phyloP scores from a whole-genome alignment of 495 filamentous ascomycete genomes.

The Podospora anserina region DNA sequence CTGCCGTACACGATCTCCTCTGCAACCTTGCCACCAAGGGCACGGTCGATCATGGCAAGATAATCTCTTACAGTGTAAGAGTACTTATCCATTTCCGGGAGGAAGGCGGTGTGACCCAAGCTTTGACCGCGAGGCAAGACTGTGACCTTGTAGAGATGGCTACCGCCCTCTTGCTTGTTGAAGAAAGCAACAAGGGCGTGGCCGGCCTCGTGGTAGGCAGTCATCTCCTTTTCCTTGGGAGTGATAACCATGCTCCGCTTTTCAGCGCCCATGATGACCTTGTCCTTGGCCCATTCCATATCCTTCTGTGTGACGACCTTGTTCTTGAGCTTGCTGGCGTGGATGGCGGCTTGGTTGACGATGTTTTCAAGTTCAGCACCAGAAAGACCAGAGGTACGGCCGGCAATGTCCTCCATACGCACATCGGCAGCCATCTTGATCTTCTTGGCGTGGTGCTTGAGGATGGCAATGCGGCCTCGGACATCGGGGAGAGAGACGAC shows the following conservation, averaged over 20 bases:
- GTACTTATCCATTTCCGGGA: slow-evolving; percentile 88
- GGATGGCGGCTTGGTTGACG: slow-evolving; percentile 92
- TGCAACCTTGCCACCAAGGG: slow-evolving; percentile 89
- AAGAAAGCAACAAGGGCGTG: slow-evolving; percentile 88
- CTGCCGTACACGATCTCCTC: slow-evolving; percentile 88
- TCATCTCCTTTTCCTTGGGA: slow-evolving; percentile 80
- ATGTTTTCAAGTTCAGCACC: slow-evolving; percentile 95
- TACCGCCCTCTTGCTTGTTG: slow-evolving; percentile 57
- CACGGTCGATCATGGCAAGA: slow-evolving; percentile 71
- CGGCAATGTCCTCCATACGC: slow-evolving; percentile 76
- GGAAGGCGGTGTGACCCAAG: slow-evolving; percentile 76
- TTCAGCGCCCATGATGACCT: slow-evolving; percentile 96
- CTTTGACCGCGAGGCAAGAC: slow-evolving; percentile 86
- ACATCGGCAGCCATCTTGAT: slow-evolving; percentile 75
- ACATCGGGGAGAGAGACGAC: slow-evolving; percentile 88
- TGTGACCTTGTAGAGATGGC: slow-evolving; percentile 90
- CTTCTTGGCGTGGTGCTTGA: slow-evolving; percentile 87
- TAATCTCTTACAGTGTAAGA: slow-evolving; percentile 71
- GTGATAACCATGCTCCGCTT: slow-evolving; percentile 81
- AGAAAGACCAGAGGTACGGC: slow-evolving; percentile 85
- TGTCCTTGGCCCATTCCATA: slow-evolving; percentile 97
- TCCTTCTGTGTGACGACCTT: slow-evolving; percentile 69
- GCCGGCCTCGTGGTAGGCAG: slow-evolving; percentile 95
- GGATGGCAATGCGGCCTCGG: slow-evolving; percentile 86
- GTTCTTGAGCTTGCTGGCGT: slow-evolving; percentile 76